These are phyloP conservation scores for Neonectria magnoliae DNA, from an alignment of 2,329 filamentous ascomycete species.

Conservation along the genomic window DNA sequence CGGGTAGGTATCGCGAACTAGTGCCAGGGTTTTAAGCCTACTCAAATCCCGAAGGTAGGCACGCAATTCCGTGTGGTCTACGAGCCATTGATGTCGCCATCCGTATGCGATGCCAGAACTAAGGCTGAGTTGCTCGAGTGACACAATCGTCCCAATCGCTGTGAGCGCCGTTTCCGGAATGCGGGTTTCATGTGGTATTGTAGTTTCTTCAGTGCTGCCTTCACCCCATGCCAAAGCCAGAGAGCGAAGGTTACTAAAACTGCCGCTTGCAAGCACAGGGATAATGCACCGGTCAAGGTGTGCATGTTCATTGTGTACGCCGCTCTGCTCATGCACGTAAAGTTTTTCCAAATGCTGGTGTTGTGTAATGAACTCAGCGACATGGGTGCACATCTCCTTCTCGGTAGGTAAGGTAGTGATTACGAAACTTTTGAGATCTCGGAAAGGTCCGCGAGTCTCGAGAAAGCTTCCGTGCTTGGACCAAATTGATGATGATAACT, in stretches of 20 bases:
- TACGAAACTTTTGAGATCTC: conserved; percentile 21
- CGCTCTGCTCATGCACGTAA: no score
- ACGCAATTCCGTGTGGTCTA: no score
- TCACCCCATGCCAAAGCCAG: no score
- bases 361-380: no score
- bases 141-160: conserved; percentile 12
- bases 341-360: no score
- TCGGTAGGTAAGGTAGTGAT: background rate
- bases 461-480: background rate
- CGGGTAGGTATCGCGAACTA: conserved; percentile 21
- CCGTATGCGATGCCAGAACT: background rate
- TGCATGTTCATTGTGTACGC: no score
- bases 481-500: background rate
- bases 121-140: conserved; percentile 27
- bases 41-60: no score
- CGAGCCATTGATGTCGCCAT: background rate
- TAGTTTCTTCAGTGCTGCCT: background rate
- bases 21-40: conserved; percentile 17
- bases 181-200: background rate
- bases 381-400: no score
- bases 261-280: no score
- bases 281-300: no score
- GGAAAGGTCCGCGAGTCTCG: background rate
- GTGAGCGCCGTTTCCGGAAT: conserved; percentile 14
- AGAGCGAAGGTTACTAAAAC: no score